Evolutionary conservation across 352 stramenopile species (phyloP), one percentile per base, ranked within the genome.

Genomic region (Pythium dissotocum): DNA sequence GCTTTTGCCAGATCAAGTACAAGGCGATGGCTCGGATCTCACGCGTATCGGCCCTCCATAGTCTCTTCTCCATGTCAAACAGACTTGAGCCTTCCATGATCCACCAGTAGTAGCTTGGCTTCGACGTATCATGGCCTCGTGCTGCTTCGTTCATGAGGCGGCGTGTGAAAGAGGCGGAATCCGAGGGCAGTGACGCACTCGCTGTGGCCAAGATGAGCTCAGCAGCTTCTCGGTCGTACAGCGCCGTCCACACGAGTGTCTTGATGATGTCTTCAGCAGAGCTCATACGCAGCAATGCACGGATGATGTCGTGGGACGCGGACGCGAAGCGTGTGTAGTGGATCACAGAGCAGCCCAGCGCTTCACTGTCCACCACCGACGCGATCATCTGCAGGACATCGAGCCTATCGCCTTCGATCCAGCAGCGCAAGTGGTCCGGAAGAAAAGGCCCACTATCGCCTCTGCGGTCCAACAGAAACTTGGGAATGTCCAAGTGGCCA

Each of bases 381-480:
- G 46, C 49, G 9, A 70, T 42, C 55, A 65, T 63, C 36, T 21
- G 33, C 26, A 70, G 40, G 33, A 70, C 54, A 0, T 36, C 6
- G 1, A 70, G 18, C 18, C 63, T 33, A 5, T 63, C 38, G 12
- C 18, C 49, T 24, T 16, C 30, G 12, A 70, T 57, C 30, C 13
- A 68, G 26, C n/a, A 14, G 9, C 18, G 33, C 13, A 6, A 30
- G 18, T 4, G 13, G 28, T n/a, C 21, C 36, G 4, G 30, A n/a
- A 53, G 7, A 21, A 28, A 21, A 16, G 21, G 12, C 21, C 21
- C 14, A 60, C 10, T n/a, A 24, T 40, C 18, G 9, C 40, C 28
- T 28, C 36, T 42, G 14, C 57, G 44, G 48, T 65, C 48, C 16
- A 70, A 46, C 26, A 70, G 21, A 5, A 42, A 64, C 63, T 70